These are phyloP conservation scores for Mortierella sp. DNA, from an alignment of 371 early-diverging fungal species.

Conservation along the genomic window DNA sequence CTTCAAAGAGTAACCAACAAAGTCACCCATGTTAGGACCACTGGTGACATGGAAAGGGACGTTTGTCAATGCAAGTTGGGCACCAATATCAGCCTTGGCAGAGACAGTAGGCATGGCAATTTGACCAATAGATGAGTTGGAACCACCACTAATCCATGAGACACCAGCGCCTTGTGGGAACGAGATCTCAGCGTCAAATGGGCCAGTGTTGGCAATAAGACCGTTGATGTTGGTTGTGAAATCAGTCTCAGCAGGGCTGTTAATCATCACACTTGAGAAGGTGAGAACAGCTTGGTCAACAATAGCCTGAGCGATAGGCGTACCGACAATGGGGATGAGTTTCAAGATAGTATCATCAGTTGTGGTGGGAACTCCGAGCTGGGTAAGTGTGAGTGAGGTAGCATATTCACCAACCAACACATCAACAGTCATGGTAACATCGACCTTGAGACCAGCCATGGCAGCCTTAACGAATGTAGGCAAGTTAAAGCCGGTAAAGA, in stretches of 20 bases:
- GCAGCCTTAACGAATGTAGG: slow-evolving; percentile 63
- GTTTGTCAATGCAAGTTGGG: slow-evolving; percentile 61
- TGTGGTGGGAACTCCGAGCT: slow-evolving; percentile 59
- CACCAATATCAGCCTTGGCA: slow-evolving; percentile 65
- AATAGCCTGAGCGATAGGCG: slow-evolving; percentile 69
- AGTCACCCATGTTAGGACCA: slow-evolving; percentile 62
- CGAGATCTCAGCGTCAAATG: slow-evolving; percentile 65
- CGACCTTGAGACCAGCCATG: slow-evolving; percentile 66
- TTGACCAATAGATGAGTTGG: slow-evolving; percentile 57
- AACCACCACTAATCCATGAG: slow-evolving; percentile 63
- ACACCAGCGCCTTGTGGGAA: slow-evolving; percentile 67
- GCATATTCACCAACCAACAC: slow-evolving; percentile 66
- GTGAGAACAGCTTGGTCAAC: slow-evolving; percentile 63
- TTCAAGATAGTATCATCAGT: slow-evolving; percentile 63
- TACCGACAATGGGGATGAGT: slow-evolving; percentile 68
- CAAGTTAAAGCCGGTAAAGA: slow-evolving; percentile 63
- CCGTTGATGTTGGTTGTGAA: slow-evolving; percentile 70
- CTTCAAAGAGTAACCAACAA: slow-evolving; percentile 68
- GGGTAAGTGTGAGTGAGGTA: slow-evolving; percentile 60
- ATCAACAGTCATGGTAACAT: slow-evolving; percentile 61
- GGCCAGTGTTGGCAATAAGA: slow-evolving; percentile 68
- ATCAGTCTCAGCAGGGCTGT: slow-evolving; percentile 60
- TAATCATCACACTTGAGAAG: slow-evolving; percentile 63
- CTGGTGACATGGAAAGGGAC: slow-evolving; percentile 65
- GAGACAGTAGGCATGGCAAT: slow-evolving; percentile 63